These are phyloP conservation scores for Talaromyces ruber DNA, from an alignment of 495 filamentous ascomycete genomes.

Conservation along the genomic window DNA sequence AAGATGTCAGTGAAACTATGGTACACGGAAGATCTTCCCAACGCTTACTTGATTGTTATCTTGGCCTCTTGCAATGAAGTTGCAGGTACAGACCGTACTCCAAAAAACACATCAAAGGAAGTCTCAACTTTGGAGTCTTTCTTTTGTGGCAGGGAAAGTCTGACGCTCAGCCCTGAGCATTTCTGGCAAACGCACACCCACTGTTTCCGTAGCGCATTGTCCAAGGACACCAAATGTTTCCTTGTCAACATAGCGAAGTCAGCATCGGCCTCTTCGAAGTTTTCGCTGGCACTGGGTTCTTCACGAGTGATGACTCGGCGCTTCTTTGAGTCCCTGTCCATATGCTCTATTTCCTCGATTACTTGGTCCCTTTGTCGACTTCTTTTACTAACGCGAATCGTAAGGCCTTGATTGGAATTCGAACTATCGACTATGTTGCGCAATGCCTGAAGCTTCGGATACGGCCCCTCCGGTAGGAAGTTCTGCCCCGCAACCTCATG, in stretches of 20 bases:
- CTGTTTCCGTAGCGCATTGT: conserved; percentile 18
- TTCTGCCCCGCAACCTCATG: conserved; percentile 11
- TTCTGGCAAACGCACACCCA: conserved; percentile 24
- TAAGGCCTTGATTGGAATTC: conserved; percentile 10
- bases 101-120: conserved; percentile 19
- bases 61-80: conserved; percentile 20
- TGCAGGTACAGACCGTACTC: conserved; percentile 16
- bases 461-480: conserved; percentile 9
- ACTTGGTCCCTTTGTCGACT: conserved; percentile 16
- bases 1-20: conserved; percentile 7
- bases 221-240: conserved; percentile 18
- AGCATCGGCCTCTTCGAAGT: conserved; percentile 15
- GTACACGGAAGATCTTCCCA: conserved; percentile 9
- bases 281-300: conserved; percentile 11
- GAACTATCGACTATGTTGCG: conserved; percentile 12
- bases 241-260: conserved; percentile 19
- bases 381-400: conserved; percentile 18
- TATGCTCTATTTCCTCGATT: conserved; percentile 16
- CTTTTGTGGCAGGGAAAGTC: conserved; percentile 15
- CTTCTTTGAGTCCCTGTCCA: conserved; percentile 19
- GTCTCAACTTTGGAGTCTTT: conserved; percentile 11
- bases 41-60: conserved; percentile 21
- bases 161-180: conserved; percentile 22
- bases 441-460: conserved; percentile 11
- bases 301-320: conserved; percentile 20